phyloP scores from a whole-genome alignment of 176 grass and related monocot genomes.

The Otatea glauca region DNA sequence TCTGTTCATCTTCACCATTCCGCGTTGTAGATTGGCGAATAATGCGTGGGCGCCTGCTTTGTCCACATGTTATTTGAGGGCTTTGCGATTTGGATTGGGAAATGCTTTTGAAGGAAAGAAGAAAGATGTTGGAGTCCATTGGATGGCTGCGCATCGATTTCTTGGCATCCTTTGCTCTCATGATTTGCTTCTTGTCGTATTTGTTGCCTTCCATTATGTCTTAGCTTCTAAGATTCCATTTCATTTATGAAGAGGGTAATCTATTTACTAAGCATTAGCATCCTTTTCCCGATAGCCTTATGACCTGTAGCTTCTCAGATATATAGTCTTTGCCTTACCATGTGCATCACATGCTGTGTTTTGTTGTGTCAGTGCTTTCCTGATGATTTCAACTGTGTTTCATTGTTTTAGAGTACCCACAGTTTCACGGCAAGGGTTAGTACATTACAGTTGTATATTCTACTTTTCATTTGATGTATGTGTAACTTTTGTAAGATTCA shows the following conservation, averaged over 20 bases:
- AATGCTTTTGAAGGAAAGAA: too few relatives aligned
- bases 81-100: background rate
- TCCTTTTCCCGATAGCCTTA: too few relatives aligned
- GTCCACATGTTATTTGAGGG: background rate
- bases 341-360: background rate
- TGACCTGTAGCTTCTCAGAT: too few relatives aligned
- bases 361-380: background rate
- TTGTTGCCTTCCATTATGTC: background rate
- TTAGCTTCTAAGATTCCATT: background rate
- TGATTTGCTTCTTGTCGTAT: background rate
- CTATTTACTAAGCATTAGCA: background rate
- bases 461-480: too few relatives aligned
- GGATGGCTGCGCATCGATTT: too few relatives aligned
- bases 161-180: too few relatives aligned
- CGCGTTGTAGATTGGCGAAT: background rate
- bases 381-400: background rate
- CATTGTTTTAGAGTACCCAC: background rate
- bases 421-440: too few relatives aligned
- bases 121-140: background rate
- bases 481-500: too few relatives aligned
- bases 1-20: too few relatives aligned
- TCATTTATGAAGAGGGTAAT: background rate
- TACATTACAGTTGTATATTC: too few relatives aligned
- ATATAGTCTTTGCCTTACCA: background rate
- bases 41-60: background rate